Evolutionary conservation across 805 yeast genomes (phyloP), one percentile per base, ranked within the genome.

Genomic region (Allodekkera sacchari): DNA sequence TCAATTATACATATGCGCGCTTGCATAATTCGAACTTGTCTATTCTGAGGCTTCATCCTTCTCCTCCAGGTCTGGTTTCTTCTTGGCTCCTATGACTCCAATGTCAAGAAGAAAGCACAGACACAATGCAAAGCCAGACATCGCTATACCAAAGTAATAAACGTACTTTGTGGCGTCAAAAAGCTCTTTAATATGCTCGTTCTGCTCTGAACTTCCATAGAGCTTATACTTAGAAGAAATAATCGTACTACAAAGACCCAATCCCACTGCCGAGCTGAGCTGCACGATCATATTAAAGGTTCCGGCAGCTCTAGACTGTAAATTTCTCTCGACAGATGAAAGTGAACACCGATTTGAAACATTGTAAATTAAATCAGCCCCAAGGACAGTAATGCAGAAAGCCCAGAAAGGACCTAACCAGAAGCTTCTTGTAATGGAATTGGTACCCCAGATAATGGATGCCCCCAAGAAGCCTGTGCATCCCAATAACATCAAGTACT

Each of bases 401-500:
- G 68, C 59, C 48, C 66, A 65, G 35, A 68, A 66, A 14, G 72
- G 68, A 12, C 68, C 64, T 5, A 62, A 46, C 54, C 68, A 68
- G 40, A 63, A 68, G 24, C 49, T 47, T 21, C 62, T 41, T 20
- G 52, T 38, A 1, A 53, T 50, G 3, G 53, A 39, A 37, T 55
- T 47, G 1, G 70, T 60, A 0, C 63, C 59, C 72, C 72, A 67
- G 8, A 66, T 43, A 14, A 67, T 47, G 6, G 60, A 37, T 6
- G 66, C 42, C 3, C 47, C 56, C 13, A 58, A 23, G 37, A 62
- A 66, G 3, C 63, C 63, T 2, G 42, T 10, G 29, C 57, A 42
- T 1, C 65, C 67, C 8, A 55, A 36, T 1, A 53, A 32, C 40
- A 68, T 37, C 12, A 68, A 39, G 14, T 59, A 32, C 12, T 48